These are phyloP conservation scores for Angomonas deanei DNA, from an alignment of 208 protist species.

Conservation along the genomic window DNA sequence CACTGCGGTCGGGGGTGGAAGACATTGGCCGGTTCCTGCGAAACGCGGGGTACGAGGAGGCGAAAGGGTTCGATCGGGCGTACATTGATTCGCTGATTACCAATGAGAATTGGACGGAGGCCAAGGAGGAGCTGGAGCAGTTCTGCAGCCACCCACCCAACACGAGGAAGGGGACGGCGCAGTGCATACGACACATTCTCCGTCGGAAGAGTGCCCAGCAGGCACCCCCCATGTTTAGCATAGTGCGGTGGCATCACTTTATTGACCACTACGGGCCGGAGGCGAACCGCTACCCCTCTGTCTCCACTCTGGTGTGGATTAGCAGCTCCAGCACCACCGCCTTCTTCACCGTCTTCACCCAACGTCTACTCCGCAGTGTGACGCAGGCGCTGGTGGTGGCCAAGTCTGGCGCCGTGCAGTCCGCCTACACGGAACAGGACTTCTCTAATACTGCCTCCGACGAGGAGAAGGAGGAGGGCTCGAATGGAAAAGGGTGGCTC, in stretches of 20 bases:
- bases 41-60: constrained; percentile 7
- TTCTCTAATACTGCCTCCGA: not conserved
- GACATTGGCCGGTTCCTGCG: constrained; percentile 38
- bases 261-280: constrained; percentile 47
- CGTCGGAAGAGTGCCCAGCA: not conserved
- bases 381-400: constrained; percentile 7
- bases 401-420: not conserved
- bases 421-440: constrained; percentile 4
- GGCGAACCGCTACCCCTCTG: constrained; percentile 15
- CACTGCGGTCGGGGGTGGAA: constrained; percentile 53
- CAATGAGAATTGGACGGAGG: constrained; percentile 16
- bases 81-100: not conserved
- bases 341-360: constrained; percentile 44
- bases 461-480: not conserved
- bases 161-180: constrained; percentile 7
- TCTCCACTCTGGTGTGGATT: constrained; percentile 55
- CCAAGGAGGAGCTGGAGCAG: constrained; percentile 18
- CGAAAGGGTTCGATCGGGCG: not conserved
- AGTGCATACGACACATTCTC: constrained; percentile 9
- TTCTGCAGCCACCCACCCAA: constrained; percentile 4
- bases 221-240: not conserved
- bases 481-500: not conserved
- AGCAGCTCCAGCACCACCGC: constrained; percentile 43
- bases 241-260: constrained; percentile 35
- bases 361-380: constrained; percentile 33